Conservation (phyloP, 1,139 yeast species). For the Magnusiomyces suaveolens region DNA sequence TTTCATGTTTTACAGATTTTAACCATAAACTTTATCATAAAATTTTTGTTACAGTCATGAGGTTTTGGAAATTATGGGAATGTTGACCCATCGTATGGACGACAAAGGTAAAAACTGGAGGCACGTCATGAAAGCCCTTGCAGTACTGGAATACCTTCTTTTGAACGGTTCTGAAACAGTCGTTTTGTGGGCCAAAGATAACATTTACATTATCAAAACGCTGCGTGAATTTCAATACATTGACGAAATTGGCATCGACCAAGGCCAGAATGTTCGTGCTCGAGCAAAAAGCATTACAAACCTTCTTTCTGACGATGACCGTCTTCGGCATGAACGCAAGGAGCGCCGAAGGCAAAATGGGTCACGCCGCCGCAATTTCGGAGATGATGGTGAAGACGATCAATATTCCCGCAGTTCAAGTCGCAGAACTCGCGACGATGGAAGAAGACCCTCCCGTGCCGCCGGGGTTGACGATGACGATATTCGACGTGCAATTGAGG, state of each 20-base stretch:
- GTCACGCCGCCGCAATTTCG: slow-evolving; percentile 26
- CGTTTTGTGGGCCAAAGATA: slow-evolving; percentile 77
- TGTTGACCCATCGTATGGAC: slow-evolving; percentile 82
- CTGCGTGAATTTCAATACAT: slow-evolving; percentile 47
- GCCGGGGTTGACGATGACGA: slow-evolving; percentile 57
- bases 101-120: slow-evolving; percentile 84
- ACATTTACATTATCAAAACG: slow-evolving; percentile 68
- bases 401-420: slow-evolving; percentile 6
- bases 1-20: no score
- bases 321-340: slow-evolving; percentile 42
- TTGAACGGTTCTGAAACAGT: slow-evolving; percentile 82
- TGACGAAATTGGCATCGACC: slow-evolving; percentile 75
- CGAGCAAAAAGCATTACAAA: slow-evolving; percentile 70
- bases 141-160: slow-evolving; percentile 76
- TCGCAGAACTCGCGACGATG: slow-evolving; percentile 5
- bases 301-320: slow-evolving; percentile 71
- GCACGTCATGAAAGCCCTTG: slow-evolving; percentile 77
- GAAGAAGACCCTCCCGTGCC: slow-evolving; percentile 12
- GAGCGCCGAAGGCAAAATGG: slow-evolving; percentile 1
- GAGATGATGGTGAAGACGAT: slow-evolving; percentile 12
- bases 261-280: slow-evolving; percentile 79
- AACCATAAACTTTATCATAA: no score
- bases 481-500: slow-evolving; percentile 71
- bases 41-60: slow-evolving; percentile 42
- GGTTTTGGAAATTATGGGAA: slow-evolving; percentile 87